phyloP scores from a whole-genome alignment of 1,139 yeast species.

The Diutina sp. region DNA sequence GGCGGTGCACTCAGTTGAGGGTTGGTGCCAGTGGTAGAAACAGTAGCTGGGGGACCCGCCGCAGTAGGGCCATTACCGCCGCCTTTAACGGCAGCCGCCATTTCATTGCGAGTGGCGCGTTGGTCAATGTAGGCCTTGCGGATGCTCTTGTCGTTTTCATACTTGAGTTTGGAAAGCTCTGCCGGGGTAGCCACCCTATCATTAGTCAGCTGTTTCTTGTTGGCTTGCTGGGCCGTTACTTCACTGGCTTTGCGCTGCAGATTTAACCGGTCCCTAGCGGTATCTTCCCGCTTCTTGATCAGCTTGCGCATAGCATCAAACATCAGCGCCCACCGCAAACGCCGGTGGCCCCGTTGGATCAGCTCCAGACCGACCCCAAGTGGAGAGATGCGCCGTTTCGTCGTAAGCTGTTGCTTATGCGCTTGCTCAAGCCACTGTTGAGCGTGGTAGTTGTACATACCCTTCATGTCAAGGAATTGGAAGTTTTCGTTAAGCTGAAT shows the following conservation, averaged over 20 bases:
- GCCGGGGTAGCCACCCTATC: constrained; percentile 60
- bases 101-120: constrained; percentile 25
- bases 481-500: constrained; percentile 84
- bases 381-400: constrained; percentile 82
- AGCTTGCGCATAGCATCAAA: constrained; percentile 89
- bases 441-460: constrained; percentile 72
- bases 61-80: constrained; percentile 5
- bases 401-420: constrained; percentile 73
- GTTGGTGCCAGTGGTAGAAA: not conserved
- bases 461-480: constrained; percentile 77
- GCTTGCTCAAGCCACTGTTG: constrained; percentile 91
- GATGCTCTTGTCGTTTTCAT: constrained; percentile 73
- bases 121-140: constrained; percentile 59
- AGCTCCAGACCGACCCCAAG: constrained; percentile 86
- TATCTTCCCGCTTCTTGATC: constrained; percentile 73
- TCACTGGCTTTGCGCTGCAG: constrained; percentile 1
- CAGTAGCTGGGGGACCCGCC: not conserved
- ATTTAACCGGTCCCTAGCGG: not conserved
- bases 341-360: constrained; percentile 81
- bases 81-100: constrained; percentile 28
- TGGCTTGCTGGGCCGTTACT: not conserved
- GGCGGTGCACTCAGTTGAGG: not conserved
- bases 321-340: constrained; percentile 92
- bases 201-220: constrained; percentile 7
- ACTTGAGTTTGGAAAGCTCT: constrained; percentile 69